Evolutionary conservation across 257 asterid genomes (phyloP).

Genomic region (Solanum sejunctum): DNA sequence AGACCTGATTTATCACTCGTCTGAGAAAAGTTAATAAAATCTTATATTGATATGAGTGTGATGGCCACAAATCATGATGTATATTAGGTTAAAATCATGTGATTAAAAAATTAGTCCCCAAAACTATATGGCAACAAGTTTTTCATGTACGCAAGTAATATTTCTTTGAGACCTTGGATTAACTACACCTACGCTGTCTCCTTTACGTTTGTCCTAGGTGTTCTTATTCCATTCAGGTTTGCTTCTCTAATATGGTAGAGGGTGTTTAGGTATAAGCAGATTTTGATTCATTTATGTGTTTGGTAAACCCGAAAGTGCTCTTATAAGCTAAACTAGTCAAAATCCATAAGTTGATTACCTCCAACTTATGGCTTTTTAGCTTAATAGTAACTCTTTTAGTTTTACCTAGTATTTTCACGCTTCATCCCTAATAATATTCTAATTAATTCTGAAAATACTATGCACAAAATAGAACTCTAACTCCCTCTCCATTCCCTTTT

Average conservation of each 20-base stretch:
- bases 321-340: neutral
- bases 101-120: neutral
- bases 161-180: neutral
- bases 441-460: neutral
- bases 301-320: neutral
- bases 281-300: neutral
- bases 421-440: neutral
- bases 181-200: neutral
- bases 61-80: neutral
- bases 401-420: neutral
- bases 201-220: neutral
- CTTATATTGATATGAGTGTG: neutral
- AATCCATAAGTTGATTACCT: neutral
- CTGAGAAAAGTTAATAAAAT: neutral
- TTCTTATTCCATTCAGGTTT: neutral
- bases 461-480: neutral
- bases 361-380: neutral
- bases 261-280: neutral
- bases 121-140: neutral
- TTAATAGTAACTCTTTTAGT: neutral
- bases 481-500: neutral
- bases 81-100: neutral
- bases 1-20: neutral
- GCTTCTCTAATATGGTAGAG: neutral
- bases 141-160: neutral